Base-by-base conservation (phyloP, 306 rosid species). In the Lathyrus oleraceus region DNA sequence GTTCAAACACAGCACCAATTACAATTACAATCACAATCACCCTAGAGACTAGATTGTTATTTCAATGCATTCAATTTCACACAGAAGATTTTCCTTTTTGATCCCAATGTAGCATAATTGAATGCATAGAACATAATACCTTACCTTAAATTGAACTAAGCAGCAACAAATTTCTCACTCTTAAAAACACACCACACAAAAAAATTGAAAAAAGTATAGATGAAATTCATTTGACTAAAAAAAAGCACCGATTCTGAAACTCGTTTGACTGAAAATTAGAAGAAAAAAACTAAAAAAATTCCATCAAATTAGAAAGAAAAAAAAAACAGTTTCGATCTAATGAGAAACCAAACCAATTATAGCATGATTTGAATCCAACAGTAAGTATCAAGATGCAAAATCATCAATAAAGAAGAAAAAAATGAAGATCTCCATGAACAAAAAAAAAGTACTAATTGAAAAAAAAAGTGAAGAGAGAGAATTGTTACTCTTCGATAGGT, bases 401-500 rank as follows among this genome's bases (percentile, higher is more conserved):
- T 36, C 40, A 9, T 4, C 6, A 30, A 59, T 30, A 14, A 59
- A 59, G 6, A 59, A 30, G 12, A 20, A 52, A 0, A 32, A 62
- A 28, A 30, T 40, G 4, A 44, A 65, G 85, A 79, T 75, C 79
- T 70, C 69, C 30, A 16, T 6, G 12, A 48, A 12, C 47, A 61
- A 3, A 36, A 52, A 35, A 52, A 49, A 21, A 39, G 65, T 56
- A 58, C 5, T 58, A 16, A 61, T 6, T 20, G 14, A 21, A 19
- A 14, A 1, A 61, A 4, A 17, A 53, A 2, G 53, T 0, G 4
- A 0, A 70, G 32, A 7, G 54, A 66, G 35, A 40, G 54, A 15
- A 23, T 21, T 53, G 8, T 7, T 42, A 93, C 98, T 91, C 83
- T 87, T 53, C 96, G 94, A 75, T 87, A 93, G 11, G 97, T 93